A percentile compares a stretch with the other conserved stretches of the same genome.
Evolutionary conservation across 164 flowering plant genomes (phyloP).

Genomic region (Sextonia rubra): DNA sequence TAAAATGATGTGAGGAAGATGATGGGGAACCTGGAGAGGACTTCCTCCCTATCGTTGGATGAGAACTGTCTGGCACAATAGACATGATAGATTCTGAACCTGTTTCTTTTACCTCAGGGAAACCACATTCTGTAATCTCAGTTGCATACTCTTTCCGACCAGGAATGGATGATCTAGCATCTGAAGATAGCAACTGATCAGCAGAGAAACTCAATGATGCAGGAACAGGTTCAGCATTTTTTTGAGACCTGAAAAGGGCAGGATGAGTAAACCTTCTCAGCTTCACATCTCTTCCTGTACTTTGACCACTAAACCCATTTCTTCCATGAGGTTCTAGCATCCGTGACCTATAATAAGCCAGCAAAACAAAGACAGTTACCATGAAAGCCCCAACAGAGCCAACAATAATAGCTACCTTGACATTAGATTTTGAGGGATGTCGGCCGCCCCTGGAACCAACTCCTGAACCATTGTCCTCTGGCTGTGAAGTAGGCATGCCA

Average conservation of each 20-base stretch:
- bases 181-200: conserved; percentile 72
- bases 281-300: conserved; percentile 49
- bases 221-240: conserved; percentile 41
- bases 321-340: conserved; percentile 44
- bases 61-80: conserved; percentile 29
- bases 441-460: conserved; percentile 1
- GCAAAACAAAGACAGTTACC: conserved; percentile 51
- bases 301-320: conserved; percentile 39
- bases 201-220: conserved; percentile 74
- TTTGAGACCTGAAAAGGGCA: conserved; percentile 48
- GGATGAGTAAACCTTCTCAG: conserved; percentile 46
- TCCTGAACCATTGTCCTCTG: conserved; percentile 12
- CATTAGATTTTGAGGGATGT: conserved; percentile 36
- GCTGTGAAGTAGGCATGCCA: conserved; percentile 8
- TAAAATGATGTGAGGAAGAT: conserved; percentile 62
- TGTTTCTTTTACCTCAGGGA: conserved; percentile 31
- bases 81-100: conserved; percentile 2
- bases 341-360: conserved; percentile 60
- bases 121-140: conserved; percentile 47
- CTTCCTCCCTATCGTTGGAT: conserved; percentile 54
- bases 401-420: conserved; percentile 50
- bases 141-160: conserved; percentile 44
- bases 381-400: conserved; percentile 49
- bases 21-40: conserved; percentile 78
- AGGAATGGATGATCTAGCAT: conserved; percentile 53